Base-by-base conservation (phyloP, 768 basidiomycete species). In the Candolleomyces efflorescens region DNA sequence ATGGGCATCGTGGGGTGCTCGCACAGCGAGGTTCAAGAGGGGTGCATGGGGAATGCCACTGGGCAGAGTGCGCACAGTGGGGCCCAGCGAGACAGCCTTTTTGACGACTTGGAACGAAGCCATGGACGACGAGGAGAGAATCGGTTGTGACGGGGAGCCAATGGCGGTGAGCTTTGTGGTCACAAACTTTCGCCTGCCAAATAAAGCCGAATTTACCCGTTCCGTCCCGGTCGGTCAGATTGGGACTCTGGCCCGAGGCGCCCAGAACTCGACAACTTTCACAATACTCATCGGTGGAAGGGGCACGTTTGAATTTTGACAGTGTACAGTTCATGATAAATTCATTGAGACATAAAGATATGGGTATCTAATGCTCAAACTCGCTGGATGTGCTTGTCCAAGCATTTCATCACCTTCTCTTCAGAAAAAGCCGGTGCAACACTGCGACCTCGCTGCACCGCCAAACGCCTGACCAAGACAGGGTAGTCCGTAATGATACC, bases 401-500 rank as follows among this genome's bases (percentile, higher is more conserved):
- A 69, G 66, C 90, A 93, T 23, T 77, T 66, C 57, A 87, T 72
- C 9, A 92, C 85, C 20, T 78, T 72, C 27, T 78, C 74, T 63
- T 82, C 78, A n/a, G 85, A 78, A 62, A 80, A 85, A 49, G 75
- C 76, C 1, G 87, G 82, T 2, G 84, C 79, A 36, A 87, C 78
- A 0, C 70, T 64, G 7, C 79, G 66, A 5, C 83, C 82, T 39
- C 75, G 75, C 59, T 84, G 80, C 59, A 82, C 75, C 7, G 81
- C 76, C 67, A 82, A 78, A 51, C 84, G 72, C 39, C 86, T 81
- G 48, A 90, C 70, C 22, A 79, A 71, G 45, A 75, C 70, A 3
- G 90, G 87, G 67, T 84, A 89, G 66, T 92, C 90, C 4, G 89
- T 84, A 63, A 92, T 92, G 56, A 92, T 81, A 0, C 89, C 90